A percentile compares a stretch with the other conserved stretches of the same genome.
phyloP scores from a whole-genome alignment of 2,329 filamentous ascomycete species.

The Exserohilum turcica region DNA sequence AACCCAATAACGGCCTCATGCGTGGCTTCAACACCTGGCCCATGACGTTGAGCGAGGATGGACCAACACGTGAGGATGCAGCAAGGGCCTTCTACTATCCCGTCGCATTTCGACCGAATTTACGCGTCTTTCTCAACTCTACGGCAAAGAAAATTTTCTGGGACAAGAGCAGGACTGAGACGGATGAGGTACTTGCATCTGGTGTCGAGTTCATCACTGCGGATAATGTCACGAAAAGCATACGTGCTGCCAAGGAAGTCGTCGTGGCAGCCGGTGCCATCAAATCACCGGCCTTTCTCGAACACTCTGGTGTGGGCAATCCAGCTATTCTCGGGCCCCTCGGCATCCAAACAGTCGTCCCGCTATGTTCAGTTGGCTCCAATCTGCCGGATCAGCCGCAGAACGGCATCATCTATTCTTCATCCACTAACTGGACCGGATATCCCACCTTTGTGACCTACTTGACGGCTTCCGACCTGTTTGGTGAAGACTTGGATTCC shows the following conservation, averaged over 20 bases:
- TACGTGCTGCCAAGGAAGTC: slow-evolving; percentile 37
- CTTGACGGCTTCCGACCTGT: slow-evolving; percentile 44
- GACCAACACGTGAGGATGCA: slow-evolving; percentile 53
- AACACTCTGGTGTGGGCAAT: slow-evolving; percentile 47
- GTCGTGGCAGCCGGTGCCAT: slow-evolving; percentile 46
- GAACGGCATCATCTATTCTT: slow-evolving; percentile 30
- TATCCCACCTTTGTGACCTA: slow-evolving; percentile 48
- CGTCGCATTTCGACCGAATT: slow-evolving; percentile 47
- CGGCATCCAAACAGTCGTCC: slow-evolving; percentile 25
- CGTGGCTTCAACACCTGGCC: slow-evolving; percentile 53
- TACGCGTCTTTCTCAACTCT: slow-evolving; percentile 52
- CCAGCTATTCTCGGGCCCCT: slow-evolving; percentile 30
- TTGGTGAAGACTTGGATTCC: slow-evolving; percentile 32
- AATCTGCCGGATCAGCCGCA: slow-evolving; percentile 46
- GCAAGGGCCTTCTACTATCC: slow-evolving; percentile 57
- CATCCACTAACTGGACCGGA: slow-evolving; percentile 44
- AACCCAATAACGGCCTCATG: slow-evolving; percentile 53
- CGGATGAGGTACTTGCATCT: slow-evolving; percentile 18
- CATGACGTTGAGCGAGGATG: slow-evolving; percentile 48
- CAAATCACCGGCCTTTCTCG: slow-evolving; percentile 41
- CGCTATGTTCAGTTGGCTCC: slow-evolving; percentile 37
- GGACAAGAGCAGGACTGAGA: slow-evolving; percentile 14
- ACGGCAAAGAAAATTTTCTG: slow-evolving; percentile 51
- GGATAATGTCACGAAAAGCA: slow-evolving; percentile 18
- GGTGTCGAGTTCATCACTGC: slow-evolving; percentile 34